Conservation (phyloP, 805 yeast genomes). For the Kregervanrija delftensis region DNA sequence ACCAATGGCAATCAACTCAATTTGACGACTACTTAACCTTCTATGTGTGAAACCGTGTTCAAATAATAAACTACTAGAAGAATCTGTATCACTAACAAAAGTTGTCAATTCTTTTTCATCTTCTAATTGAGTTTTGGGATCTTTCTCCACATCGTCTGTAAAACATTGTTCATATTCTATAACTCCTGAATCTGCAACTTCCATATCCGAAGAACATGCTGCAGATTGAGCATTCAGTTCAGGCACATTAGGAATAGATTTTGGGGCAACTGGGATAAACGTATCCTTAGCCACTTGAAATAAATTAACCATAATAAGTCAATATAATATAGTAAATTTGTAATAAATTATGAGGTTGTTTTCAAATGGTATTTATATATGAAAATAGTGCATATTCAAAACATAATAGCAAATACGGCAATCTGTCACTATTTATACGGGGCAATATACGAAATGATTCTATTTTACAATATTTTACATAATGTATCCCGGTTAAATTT, state of each 20-base stretch:
- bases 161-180: slow-evolving; percentile 10
- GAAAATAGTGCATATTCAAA: too few relatives aligned
- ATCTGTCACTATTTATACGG: too few relatives aligned
- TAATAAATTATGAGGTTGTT: too few relatives aligned
- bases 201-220: not conserved
- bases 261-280: slow-evolving; percentile 13
- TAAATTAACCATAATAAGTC: too few relatives aligned
- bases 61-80: slow-evolving; percentile 1
- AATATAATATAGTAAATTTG: too few relatives aligned
- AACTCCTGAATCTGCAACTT: not conserved
- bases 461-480: too few relatives aligned
- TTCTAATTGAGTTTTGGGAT: slow-evolving; percentile 1
- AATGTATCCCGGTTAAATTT: too few relatives aligned
- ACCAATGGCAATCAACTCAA: slow-evolving; percentile 70
- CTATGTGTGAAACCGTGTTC: slow-evolving; percentile 19
- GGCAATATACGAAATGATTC: too few relatives aligned
- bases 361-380: too few relatives aligned
- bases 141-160: slow-evolving; percentile 5
- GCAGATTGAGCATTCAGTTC: slow-evolving; percentile 10
- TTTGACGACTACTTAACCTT: slow-evolving; percentile 53
- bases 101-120: not conserved
- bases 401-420: too few relatives aligned
- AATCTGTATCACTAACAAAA: not conserved
- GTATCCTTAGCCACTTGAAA: slow-evolving; percentile 9
- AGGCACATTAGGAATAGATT: not conserved